Conservation (phyloP, 371 early-diverging fungal species). For the Syncephalastrum sp. region DNA sequence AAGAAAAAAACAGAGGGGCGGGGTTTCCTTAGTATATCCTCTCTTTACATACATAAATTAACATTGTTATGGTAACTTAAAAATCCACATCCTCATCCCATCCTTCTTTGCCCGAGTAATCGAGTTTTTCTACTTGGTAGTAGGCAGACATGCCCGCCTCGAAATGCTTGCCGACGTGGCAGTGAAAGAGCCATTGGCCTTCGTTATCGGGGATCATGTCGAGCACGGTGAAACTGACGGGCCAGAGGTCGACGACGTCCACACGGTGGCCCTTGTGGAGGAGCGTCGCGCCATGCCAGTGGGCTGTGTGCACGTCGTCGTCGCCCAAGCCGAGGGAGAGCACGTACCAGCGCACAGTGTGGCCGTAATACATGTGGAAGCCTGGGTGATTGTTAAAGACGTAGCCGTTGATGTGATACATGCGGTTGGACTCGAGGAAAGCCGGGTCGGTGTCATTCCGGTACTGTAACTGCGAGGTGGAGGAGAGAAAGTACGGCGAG, state of each 20-base stretch:
- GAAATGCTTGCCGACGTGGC: conserved; percentile 51
- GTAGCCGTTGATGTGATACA: conserved; percentile 54
- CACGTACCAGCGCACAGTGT: conserved; percentile 50
- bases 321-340: conserved; percentile 38
- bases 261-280: conserved; percentile 43
- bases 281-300: conserved; percentile 53
- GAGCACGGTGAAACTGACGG: conserved; percentile 39
- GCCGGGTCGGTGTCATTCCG: conserved; percentile 15
- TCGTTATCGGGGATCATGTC: conserved; percentile 56
- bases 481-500: conserved; percentile 37
- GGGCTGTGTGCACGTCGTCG: conserved; percentile 52
- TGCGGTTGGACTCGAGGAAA: conserved; percentile 46
- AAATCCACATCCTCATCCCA: conserved; percentile 22
- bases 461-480: conserved; percentile 18
- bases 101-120: conserved; percentile 48
- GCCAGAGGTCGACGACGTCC: conserved; percentile 48
- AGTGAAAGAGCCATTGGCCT: conserved; percentile 56
- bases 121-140: conserved; percentile 46
- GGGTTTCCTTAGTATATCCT: neutral
- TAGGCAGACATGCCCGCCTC: conserved; percentile 48
- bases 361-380: conserved; percentile 33
- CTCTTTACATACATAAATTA: conserved; percentile 3
- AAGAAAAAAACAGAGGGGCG: neutral
- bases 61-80: neutral
- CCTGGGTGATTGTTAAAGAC: conserved; percentile 47